Evolutionary conservation across 2,329 filamentous ascomycete species (phyloP), one percentile per base, ranked within the genome.

Genomic region (Penicillium fuscoglaucum): DNA sequence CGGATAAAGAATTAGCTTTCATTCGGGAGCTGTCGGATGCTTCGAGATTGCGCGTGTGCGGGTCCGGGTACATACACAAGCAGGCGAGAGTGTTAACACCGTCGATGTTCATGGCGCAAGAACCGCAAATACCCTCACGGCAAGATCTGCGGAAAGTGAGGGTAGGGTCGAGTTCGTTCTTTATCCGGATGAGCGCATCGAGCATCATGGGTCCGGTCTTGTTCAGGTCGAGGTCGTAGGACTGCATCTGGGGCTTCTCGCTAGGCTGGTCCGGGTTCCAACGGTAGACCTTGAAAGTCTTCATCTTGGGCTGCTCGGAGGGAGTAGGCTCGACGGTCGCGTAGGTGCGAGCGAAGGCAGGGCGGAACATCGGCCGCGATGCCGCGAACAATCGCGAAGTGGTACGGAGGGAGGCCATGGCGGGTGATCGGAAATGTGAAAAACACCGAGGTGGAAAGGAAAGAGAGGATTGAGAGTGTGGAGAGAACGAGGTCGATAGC

Each of bases 31-130:
- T 59, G 41, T 45, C 24, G 31, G 55, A 56, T 17, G 21, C 31
- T 29, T 33, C 21, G 17, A 50, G 15, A 33, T 35, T 40, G 31
- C 12, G 48, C 8, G 15, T 35, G 17, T 19, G 19, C 31, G 15
- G 46, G 31, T 35, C 19, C 9, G 33, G 57, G n/a, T 21, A 87
- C 90, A 70, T 90, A 96, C 95, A 99, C 75, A 99, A 82, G 80
- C 95, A 99, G 68, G 95, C 95, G 71, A 99, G 81, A 58, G 95
- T 99, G 83, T 99, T 99, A 72, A 96, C 90, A 77, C 95, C 95
- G 78, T 98, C 96, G 77, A 99, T 98, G 84, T 99, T 99, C 95
- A 99, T 99, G 67, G 95, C 95, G 77, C 95, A 99, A 79, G 91
- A 96, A 68, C 95, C 95, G 76, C 95, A 99, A 73, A 99, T 99